Conservation (phyloP, 163 green algal genomes). For the Picocystis sp. region DNA sequence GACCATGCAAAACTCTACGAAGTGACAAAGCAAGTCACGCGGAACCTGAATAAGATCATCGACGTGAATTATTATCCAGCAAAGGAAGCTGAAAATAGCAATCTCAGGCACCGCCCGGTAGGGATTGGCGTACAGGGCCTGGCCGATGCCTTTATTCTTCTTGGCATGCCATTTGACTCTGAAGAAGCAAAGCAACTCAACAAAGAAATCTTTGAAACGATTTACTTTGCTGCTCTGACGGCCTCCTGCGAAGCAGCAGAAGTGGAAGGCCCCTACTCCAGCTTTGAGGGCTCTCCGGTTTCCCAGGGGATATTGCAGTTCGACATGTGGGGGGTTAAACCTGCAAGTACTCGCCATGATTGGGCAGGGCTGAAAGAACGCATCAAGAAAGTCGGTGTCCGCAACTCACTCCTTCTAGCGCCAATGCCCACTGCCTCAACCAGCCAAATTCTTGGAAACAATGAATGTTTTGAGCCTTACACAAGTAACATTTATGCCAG, state of each 20-base stretch:
- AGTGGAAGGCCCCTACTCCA: constrained; percentile 70
- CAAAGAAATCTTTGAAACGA: constrained; percentile 91
- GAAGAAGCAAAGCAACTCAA: constrained; percentile 81
- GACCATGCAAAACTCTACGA: constrained; percentile 89
- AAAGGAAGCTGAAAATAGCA: constrained; percentile 65
- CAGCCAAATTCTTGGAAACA: constrained; percentile 98
- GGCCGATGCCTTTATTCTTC: constrained; percentile 93
- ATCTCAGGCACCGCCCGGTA: constrained; percentile 95
- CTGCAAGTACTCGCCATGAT: constrained; percentile 48
- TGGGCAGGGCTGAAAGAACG: constrained; percentile 60
- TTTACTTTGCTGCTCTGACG: constrained; percentile 82
- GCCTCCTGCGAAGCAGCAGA: constrained; percentile 69
- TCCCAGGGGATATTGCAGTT: constrained; percentile 82
- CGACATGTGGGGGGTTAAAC: constrained; percentile 87
- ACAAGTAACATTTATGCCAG: constrained; percentile 97
- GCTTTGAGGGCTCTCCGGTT: constrained; percentile 79
- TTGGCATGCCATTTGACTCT: constrained; percentile 93
- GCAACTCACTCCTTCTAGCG: constrained; percentile 94
- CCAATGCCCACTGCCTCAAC: constrained; percentile 97
- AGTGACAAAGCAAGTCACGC: constrained; percentile 49
- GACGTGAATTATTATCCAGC: constrained; percentile 98
- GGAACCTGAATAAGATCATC: constrained; percentile 98
- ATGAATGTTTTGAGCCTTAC: constrained; percentile 96
- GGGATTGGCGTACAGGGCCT: constrained; percentile 92
- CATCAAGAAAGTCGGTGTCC: constrained; percentile 72